Evolutionary conservation across 768 basidiomycete species (phyloP).

Genomic region (Thelephora ganbajun): DNA sequence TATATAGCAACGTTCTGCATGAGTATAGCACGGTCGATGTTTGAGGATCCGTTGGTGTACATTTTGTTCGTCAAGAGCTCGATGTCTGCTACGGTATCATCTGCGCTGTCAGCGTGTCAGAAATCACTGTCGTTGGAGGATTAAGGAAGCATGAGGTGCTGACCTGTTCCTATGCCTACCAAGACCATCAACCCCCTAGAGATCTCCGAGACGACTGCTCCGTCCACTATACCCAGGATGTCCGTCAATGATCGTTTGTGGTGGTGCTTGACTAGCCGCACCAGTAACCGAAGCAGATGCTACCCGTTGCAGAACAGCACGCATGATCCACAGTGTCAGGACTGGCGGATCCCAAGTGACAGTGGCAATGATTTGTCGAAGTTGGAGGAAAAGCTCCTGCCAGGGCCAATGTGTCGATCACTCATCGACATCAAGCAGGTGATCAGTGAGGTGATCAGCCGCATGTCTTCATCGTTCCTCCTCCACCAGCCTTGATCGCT

Average conservation of each 20-base stretch:
- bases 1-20: conserved; percentile 14
- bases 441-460: no score
- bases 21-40: neutral
- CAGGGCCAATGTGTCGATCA: no score
- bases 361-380: no score
- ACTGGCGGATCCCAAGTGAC: neutral
- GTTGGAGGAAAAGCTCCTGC: no score
- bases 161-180: conserved; percentile 77
- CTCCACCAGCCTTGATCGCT: no score
- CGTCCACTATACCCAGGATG: conserved; percentile 43
- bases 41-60: conserved; percentile 21
- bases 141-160: conserved; percentile 1
- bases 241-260: neutral
- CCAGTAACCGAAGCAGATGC: conserved; percentile 76
- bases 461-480: no score
- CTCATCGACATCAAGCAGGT: no score
- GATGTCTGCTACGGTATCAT: conserved; percentile 70
- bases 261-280: conserved; percentile 16
- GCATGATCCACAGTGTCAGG: conserved; percentile 31
- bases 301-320: conserved; percentile 78
- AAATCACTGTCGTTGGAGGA: conserved; percentile 7
- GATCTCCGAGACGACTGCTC: conserved; percentile 67
- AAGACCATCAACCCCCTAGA: conserved; percentile 80
- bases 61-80: conserved; percentile 71
- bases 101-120: conserved; percentile 27